Percentiles rank a stretch among this genome's conserved stretches.
Evolutionary conservation across 352 stramenopile genomes (phyloP).

Genomic region (Phytopythium chamaehyphon): DNA sequence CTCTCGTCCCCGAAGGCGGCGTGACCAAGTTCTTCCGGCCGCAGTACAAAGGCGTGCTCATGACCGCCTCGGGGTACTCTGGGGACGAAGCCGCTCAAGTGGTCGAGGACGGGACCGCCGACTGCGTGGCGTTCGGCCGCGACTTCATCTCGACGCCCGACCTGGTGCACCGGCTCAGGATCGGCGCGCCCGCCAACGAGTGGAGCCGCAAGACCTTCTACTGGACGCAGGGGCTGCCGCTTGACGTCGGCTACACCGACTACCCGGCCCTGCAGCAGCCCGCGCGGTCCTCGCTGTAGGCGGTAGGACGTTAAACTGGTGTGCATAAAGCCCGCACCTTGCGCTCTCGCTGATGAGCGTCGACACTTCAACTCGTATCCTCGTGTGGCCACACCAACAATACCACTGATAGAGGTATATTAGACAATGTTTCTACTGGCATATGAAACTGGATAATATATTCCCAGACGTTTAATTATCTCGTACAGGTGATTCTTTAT

Average conservation of each 20-base stretch:
- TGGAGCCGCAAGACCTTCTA: constrained; percentile 24
- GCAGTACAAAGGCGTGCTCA: constrained; percentile 37
- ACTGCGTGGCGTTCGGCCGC: constrained; percentile 38
- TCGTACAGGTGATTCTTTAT: too few relatives aligned
- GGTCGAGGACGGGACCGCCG: constrained; percentile 24
- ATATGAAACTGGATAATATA: too few relatives aligned
- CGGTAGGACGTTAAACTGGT: background rate
- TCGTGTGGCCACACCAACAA: too few relatives aligned
- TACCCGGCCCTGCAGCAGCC: constrained; percentile 17
- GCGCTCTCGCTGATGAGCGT: too few relatives aligned
- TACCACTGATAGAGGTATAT: too few relatives aligned
- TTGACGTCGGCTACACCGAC: constrained; percentile 27
- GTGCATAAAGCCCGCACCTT: too few relatives aligned
- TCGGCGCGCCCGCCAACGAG: constrained; percentile 20
- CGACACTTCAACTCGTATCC: too few relatives aligned
- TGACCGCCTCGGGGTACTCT: constrained; percentile 31
- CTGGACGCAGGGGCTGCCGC: constrained; percentile 12
- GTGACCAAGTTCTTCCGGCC: constrained; percentile 33
- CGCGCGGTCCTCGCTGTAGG: background rate
- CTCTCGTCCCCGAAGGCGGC: constrained; percentile 20
- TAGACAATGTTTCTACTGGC: too few relatives aligned
- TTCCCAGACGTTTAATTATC: too few relatives aligned
- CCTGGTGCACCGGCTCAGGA: constrained; percentile 31
- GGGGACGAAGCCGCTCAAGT: constrained; percentile 20
- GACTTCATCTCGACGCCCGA: constrained; percentile 55